Evolutionary conservation across 371 early-diverging fungal species (phyloP).

Genomic region (Mucor sp.): DNA sequence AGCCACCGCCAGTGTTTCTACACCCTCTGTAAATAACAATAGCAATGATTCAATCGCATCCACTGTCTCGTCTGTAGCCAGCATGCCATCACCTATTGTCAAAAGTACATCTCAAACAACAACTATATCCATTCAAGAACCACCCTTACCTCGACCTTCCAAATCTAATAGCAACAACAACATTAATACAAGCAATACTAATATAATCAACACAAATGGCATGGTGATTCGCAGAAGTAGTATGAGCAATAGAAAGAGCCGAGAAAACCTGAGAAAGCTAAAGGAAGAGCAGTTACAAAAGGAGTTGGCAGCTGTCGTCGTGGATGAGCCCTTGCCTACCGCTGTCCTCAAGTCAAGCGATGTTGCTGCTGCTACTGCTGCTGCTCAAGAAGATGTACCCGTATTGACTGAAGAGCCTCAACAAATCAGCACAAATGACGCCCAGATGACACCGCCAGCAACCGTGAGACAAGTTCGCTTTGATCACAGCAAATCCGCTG

Average conservation of each 20-base stretch:
- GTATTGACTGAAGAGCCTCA: slow-evolving; percentile 6
- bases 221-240: slow-evolving; percentile 36
- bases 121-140: slow-evolving; percentile 7
- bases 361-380: background rate
- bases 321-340: slow-evolving; percentile 11
- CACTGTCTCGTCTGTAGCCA: slow-evolving; percentile 12
- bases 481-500: background rate
- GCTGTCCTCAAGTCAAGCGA: background rate
- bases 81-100: slow-evolving; percentile 7
- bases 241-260: slow-evolving; percentile 38
- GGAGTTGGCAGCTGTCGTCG: background rate
- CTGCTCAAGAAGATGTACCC: too few species aligned
- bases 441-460: background rate
- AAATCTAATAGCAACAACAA: slow-evolving; percentile 1
- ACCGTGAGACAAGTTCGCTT: slow-evolving; percentile 4
- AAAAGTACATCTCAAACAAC: background rate
- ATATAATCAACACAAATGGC: slow-evolving; percentile 10
- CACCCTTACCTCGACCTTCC: slow-evolving; percentile 16
- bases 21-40: background rate
- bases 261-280: slow-evolving; percentile 33
- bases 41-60: slow-evolving; percentile 16
- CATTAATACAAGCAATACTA: background rate
- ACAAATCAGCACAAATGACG: background rate
- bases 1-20: background rate
- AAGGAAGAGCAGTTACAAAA: slow-evolving; percentile 11